Evolutionary conservation across 192 early-diverging fungal genomes (phyloP).

Genomic region (Coemansia sp.): DNA sequence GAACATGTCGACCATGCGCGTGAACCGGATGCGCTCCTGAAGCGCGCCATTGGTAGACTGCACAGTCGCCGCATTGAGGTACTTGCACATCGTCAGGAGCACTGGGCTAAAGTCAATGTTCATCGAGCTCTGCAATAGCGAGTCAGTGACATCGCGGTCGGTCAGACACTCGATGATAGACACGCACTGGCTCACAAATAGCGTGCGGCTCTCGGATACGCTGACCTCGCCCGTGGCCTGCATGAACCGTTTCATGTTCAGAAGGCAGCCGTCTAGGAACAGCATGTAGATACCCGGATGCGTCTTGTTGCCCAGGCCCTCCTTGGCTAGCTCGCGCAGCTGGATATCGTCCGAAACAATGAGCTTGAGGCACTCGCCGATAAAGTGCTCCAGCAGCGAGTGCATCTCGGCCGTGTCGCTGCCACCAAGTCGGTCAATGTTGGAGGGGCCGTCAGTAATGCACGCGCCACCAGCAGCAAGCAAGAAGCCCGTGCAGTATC

Average conservation of each 20-base stretch:
- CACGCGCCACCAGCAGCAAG: conserved; percentile 50
- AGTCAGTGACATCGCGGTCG: conserved; percentile 44
- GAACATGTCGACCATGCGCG: conserved; percentile 48
- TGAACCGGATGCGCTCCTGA: conserved; percentile 46
- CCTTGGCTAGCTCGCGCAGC: conserved; percentile 53
- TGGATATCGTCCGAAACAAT: conserved; percentile 53
- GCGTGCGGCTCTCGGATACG: conserved; percentile 51
- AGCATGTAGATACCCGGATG: conserved; percentile 54
- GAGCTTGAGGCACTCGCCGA: conserved; percentile 53
- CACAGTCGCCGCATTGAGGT: conserved; percentile 37
- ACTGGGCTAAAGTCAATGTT: conserved; percentile 53
- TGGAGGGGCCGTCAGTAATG: conserved; percentile 30
- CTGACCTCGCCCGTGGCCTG: conserved; percentile 49
- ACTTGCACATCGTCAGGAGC: conserved; percentile 48
- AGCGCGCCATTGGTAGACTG: conserved; percentile 40
- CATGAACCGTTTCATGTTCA: conserved; percentile 54
- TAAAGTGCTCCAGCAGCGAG: conserved; percentile 53
- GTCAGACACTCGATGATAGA: conserved; percentile 50
- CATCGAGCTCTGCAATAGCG: conserved; percentile 39
- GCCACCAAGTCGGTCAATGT: conserved; percentile 38
- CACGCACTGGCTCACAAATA: conserved; percentile 55
- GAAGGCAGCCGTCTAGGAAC: conserved; percentile 48
- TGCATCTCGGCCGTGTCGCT: conserved; percentile 48
- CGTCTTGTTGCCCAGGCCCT: conserved; percentile 52
- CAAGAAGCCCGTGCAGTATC: conserved; percentile 53